Percentiles rank a stretch among this genome's conserved stretches.
Conservation (phyloP, 495 filamentous ascomycete genomes). For the Oleoguttula mirabilis region DNA sequence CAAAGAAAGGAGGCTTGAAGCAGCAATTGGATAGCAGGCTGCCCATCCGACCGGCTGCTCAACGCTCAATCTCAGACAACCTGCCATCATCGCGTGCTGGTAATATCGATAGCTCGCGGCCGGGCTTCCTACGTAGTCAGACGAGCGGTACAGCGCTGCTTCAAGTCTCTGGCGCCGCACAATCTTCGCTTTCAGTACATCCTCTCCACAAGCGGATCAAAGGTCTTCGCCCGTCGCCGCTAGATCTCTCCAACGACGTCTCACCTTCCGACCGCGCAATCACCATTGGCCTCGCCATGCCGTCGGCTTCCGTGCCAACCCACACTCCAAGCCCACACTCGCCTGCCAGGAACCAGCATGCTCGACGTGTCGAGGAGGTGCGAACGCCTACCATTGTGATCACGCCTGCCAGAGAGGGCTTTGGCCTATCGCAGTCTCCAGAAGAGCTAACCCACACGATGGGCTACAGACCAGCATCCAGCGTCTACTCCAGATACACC, state of each 20-base stretch:
- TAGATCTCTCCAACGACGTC: slow-evolving; percentile 37
- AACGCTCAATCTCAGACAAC: not conserved
- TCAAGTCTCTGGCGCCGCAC: not conserved
- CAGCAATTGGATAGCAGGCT: not conserved
- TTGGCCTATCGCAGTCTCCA: slow-evolving; percentile 49
- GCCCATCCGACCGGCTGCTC: not conserved
- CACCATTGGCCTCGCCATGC: slow-evolving; percentile 65
- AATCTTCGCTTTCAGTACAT: not conserved
- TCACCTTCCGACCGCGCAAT: slow-evolving; percentile 68
- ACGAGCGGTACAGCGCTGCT: too few species aligned
- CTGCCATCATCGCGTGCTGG: not conserved
- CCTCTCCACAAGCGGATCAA: slow-evolving; percentile 15
- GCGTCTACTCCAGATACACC: slow-evolving; percentile 57
- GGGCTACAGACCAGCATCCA: slow-evolving; percentile 42
- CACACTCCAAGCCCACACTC: slow-evolving; percentile 42
- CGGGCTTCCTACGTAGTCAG: too few species aligned
- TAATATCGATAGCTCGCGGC: too few species aligned
- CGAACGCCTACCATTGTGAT: slow-evolving; percentile 50
- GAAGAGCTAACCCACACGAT: slow-evolving; percentile 22
- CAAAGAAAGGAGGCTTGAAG: not conserved
- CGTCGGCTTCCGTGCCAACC: slow-evolving; percentile 43
- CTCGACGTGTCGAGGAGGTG: slow-evolving; percentile 17
- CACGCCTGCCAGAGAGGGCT: slow-evolving; percentile 52
- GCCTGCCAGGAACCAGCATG: slow-evolving; percentile 24
- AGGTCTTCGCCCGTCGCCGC: slow-evolving; percentile 12